phyloP scores from a whole-genome alignment of 371 early-diverging fungal genomes.

The Rhizomucor miehei region DNA sequence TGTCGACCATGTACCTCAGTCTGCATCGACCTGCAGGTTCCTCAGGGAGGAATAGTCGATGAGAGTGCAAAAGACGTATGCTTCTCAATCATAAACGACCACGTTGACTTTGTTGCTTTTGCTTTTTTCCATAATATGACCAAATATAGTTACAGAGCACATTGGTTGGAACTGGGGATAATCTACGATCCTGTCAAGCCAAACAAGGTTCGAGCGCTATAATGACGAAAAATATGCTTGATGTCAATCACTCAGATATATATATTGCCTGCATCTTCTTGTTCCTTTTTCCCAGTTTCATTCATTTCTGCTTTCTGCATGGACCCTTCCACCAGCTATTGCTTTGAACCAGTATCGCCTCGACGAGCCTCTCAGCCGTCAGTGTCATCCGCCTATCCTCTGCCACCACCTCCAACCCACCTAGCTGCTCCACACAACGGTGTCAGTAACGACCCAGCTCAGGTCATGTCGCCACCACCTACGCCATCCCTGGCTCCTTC shows the following conservation, averaged over 20 bases:
- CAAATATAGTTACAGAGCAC: conserved; percentile 32
- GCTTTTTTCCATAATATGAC: conserved; percentile 29
- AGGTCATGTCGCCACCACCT: conserved; percentile 42
- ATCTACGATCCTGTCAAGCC: conserved; percentile 16
- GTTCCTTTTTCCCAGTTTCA: conserved; percentile 11
- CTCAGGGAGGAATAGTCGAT: background rate
- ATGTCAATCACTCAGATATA: conserved; percentile 4
- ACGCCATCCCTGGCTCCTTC: conserved; percentile 39
- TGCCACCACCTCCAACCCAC: conserved; percentile 6
- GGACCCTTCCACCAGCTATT: conserved; percentile 10
- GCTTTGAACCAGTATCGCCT: conserved; percentile 6
- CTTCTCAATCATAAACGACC: too few species aligned
- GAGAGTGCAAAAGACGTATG: too few species aligned
- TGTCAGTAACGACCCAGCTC: conserved; percentile 19
- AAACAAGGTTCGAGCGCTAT: conserved; percentile 16
- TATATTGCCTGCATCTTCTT: conserved; percentile 12
- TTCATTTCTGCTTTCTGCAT: background rate
- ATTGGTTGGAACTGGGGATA: conserved; percentile 15
- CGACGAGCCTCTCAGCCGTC: conserved; percentile 2
- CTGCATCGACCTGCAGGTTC: too few species aligned
- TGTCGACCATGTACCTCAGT: too few species aligned
- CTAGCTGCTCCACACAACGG: conserved; percentile 7
- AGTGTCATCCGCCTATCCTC: background rate
- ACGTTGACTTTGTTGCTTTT: too few species aligned
- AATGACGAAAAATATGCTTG: conserved; percentile 5